Conservation (phyloP, 2,329 filamentous ascomycete genomes). For the Colletotrichum sp. region DNA sequence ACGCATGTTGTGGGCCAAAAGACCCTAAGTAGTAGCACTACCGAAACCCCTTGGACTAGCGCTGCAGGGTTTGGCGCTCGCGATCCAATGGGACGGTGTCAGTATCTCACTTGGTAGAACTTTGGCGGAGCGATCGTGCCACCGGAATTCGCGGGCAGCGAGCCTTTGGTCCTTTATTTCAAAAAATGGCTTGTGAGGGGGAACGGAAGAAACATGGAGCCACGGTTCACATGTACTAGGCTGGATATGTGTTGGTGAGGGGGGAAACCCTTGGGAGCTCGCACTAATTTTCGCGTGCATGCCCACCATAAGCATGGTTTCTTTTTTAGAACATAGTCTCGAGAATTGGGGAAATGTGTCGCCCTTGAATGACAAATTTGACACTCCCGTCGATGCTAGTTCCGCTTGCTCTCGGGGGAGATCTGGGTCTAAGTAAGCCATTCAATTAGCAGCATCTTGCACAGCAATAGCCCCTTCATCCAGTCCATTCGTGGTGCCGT, state of each 20-base stretch:
- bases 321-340: not conserved
- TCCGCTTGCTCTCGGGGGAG: not conserved
- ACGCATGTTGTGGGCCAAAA: not conserved
- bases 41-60: not conserved
- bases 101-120: not conserved
- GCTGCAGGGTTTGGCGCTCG: not conserved
- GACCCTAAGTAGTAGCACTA: not conserved
- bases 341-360: not conserved
- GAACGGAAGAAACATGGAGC: not conserved
- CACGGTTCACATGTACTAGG: not conserved
- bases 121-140: not conserved
- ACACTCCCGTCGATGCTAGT: not conserved
- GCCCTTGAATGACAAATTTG: not conserved
- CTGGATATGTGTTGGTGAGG: not conserved
- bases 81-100: not conserved
- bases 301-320: not conserved
- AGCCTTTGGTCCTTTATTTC: too few species aligned
- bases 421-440: not conserved
- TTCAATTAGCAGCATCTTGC: not conserved
- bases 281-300: not conserved
- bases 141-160: not conserved
- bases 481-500: fast-evolving
- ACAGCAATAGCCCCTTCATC: not conserved
- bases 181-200: not conserved
- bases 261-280: not conserved